Conservation (phyloP, 2,329 filamentous ascomycete species). For the Talaromyces sp. region DNA sequence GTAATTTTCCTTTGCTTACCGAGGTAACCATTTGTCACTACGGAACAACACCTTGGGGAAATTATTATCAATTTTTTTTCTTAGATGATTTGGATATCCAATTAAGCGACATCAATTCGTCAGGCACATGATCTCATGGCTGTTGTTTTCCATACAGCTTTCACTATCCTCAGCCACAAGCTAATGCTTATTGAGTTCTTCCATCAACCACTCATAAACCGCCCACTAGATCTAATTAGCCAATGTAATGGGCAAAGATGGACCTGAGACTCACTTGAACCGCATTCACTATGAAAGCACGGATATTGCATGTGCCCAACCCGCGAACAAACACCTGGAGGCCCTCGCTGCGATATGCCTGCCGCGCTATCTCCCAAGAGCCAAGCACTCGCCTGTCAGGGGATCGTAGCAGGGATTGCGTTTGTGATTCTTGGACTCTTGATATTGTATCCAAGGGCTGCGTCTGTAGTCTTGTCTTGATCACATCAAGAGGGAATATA, state of each 20-base stretch:
- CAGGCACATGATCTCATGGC: not conserved
- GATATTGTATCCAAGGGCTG: conserved; percentile 42
- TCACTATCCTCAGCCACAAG: not conserved
- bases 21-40: conserved; percentile 5
- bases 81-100: not conserved
- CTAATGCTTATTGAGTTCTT: conserved; percentile 21
- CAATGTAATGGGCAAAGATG: not conserved
- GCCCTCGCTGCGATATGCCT: conserved; percentile 62
- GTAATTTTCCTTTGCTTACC: conserved; percentile 8
- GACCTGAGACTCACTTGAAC: conserved; percentile 49
- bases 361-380: conserved; percentile 58
- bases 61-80: not conserved
- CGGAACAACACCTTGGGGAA: not conserved
- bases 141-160: not conserved
- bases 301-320: conserved; percentile 71
- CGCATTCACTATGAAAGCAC: conserved; percentile 90
- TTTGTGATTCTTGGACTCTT: conserved; percentile 16
- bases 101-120: not conserved
- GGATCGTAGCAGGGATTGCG: conserved; percentile 16
- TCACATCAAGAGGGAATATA: conserved; percentile 83
- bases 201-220: conserved; percentile 85
- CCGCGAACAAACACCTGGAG: conserved; percentile 63
- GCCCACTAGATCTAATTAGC: conserved; percentile 58
- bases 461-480: conserved; percentile 88
- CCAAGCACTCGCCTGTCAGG: conserved; percentile 31